A percentile compares a stretch with the other conserved stretches of the same genome.
phyloP scores from a whole-genome alignment of 164 flowering plant species.

The Vitis labrusca region DNA sequence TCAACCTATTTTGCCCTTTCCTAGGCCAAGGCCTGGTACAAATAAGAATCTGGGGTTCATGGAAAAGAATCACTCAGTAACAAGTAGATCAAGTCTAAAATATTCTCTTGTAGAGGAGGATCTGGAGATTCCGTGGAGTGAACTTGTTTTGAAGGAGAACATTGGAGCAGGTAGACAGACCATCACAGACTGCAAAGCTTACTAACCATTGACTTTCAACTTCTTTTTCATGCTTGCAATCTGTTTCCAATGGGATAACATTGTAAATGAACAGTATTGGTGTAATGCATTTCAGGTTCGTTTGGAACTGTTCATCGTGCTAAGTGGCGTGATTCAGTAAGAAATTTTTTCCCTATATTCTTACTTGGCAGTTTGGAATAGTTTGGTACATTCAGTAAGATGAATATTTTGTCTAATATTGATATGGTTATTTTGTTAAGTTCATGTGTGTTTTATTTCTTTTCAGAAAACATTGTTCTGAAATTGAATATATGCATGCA shows the following conservation, averaged over 20 bases:
- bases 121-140: conserved; percentile 20
- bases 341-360: background rate
- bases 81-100: background rate
- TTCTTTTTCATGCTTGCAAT: background rate
- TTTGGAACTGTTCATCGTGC: conserved; percentile 6
- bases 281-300: conserved; percentile 3
- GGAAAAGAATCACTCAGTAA: background rate
- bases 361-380: background rate
- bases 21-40: background rate
- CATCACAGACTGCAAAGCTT: no score
- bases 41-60: no score
- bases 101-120: conserved; percentile 12
- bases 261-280: background rate
- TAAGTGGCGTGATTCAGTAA: conserved; percentile 7
- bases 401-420: no score
- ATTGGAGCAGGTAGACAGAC: conserved; percentile 20
- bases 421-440: no score
- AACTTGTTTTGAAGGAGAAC: conserved; percentile 17
- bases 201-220: background rate
- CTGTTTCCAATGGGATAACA: no score
- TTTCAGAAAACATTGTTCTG: no score
- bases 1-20: background rate
- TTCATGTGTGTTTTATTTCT: no score
- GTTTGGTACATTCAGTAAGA: no score
- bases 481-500: no score